Conservation (phyloP, 169 alveolate species). For the Toxoplasma gondii region DNA sequence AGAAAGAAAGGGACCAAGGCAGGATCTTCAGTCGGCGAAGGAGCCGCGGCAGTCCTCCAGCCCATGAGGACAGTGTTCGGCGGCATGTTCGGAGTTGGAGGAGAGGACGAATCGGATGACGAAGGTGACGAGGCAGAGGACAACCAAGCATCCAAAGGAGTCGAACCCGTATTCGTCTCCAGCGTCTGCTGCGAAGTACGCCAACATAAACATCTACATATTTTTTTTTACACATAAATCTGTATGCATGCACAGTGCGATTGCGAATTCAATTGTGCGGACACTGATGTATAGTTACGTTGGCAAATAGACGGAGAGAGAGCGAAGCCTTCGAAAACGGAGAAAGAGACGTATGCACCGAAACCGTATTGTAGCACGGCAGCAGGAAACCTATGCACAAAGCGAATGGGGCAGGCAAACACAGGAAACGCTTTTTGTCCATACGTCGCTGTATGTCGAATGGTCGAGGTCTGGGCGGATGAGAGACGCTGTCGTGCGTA, state of each 20-base stretch:
- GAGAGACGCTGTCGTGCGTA: too few species aligned
- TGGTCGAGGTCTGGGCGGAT: too few species aligned
- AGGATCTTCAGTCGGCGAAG: neutral
- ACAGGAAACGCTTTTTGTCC: too few species aligned
- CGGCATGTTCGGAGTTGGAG: conserved; percentile 8
- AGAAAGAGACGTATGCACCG: too few species aligned
- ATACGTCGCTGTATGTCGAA: too few species aligned
- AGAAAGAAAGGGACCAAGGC: neutral
- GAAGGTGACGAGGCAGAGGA: neutral
- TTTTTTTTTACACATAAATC: too few species aligned
- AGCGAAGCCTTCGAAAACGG: neutral
- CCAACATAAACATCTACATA: too few species aligned
- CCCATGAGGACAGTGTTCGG: conserved; percentile 15
- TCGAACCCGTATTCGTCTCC: neutral
- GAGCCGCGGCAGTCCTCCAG: neutral
- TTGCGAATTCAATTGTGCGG: neutral
- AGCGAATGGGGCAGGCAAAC: too few species aligned
- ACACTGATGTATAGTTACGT: neutral
- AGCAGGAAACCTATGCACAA: too few species aligned
- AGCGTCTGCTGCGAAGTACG: neutral
- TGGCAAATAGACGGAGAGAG: neutral
- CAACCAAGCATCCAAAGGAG: neutral
- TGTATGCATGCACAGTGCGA: neutral
- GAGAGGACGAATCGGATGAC: neutral
- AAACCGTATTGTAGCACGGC: too few species aligned